Percentiles rank a stretch among this genome's conserved stretches.
phyloP scores from a whole-genome alignment of 1,284 basidiomycete species.

The Flammula alnicola region DNA sequence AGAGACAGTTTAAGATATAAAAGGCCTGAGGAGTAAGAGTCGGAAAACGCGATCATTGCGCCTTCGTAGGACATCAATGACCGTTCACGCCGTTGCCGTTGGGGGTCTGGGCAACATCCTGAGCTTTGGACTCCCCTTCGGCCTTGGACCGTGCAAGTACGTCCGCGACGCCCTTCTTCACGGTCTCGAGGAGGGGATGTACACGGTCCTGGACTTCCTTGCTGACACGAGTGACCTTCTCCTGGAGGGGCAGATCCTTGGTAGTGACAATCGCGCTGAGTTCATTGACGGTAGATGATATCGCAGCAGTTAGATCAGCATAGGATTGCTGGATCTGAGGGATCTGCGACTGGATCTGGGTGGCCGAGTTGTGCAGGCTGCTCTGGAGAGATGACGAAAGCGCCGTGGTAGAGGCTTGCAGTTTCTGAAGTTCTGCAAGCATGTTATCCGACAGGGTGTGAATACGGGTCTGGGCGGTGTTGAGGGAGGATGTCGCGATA shows the following conservation, averaged over 20 bases:
- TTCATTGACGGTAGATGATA: constrained; percentile 54
- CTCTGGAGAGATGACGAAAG: constrained; percentile 61
- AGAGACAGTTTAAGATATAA: background rate
- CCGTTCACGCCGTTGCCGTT: background rate
- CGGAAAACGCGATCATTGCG: background rate
- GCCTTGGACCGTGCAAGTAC: constrained; percentile 29
- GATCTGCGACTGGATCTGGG: constrained; percentile 40
- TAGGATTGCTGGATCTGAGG: constrained; percentile 45
- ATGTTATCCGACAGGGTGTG: constrained; percentile 65
- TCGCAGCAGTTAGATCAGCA: constrained; percentile 42
- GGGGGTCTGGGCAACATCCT: background rate
- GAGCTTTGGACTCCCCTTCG: background rate
- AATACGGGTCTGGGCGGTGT: constrained; percentile 54
- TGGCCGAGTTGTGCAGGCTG: constrained; percentile 37
- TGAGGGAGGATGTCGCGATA: constrained; percentile 58
- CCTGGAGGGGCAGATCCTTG: constrained; percentile 58
- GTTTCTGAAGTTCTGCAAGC: constrained; percentile 64
- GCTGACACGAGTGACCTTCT: constrained; percentile 61
- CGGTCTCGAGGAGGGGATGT: constrained; percentile 56
- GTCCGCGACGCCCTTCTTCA: constrained; percentile 38
- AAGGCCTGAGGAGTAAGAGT: background rate
- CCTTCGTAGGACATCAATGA: background rate
- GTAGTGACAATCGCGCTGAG: constrained; percentile 55
- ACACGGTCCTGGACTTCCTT: constrained; percentile 62
- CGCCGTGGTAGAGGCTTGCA: constrained; percentile 61